Evolutionary conservation across 2,329 filamentous ascomycete genomes (phyloP), one percentile per base, ranked within the genome.

Genomic region (Diplodia intermedia): DNA sequence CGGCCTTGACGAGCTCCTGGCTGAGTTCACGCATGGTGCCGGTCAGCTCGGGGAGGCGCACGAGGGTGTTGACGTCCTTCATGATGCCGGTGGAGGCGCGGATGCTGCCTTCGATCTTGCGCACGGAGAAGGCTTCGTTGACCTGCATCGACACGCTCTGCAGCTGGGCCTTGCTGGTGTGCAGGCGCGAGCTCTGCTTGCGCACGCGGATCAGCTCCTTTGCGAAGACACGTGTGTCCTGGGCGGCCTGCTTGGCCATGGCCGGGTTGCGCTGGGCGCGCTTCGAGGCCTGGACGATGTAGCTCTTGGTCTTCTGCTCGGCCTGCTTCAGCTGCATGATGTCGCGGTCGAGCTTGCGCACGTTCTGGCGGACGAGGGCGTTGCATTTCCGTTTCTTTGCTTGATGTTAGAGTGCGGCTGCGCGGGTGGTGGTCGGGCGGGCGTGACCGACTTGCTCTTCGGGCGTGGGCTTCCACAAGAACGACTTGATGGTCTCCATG

Each of bases 81-180:
- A 99, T 98, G 73, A 99, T 94, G 54, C 92, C 91, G 9, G 94
- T 94, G 73, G 90, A 92, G 52, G 91, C 90, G 72, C 88, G 87
- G 76, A 99, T 93, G 75, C 90, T 93, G 55, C 94, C 94, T 81
- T 98, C 94, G 71, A 99, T 98, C 85, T 97, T 97, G 73, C 93
- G 90, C 74, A 98, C 90, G 1, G 93, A 92, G 79, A 98, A 98
- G 1, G 95, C 94, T 82, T 98, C 94, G 76, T 94, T 93, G 76
- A 99, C 94, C 81, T 98, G 95, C 93, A 98, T 97, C 80, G 94
- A 90, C 53, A 99, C 94, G 72, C 91, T 94, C 77, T 90, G 89
- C 57, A 99, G 87, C 81, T 98, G 95, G 1, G 95, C 95, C 78
- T 96, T 96, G 74, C 90, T 91, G 0, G 94, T 98, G 20, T 90